Conservation (phyloP, 2,329 filamentous ascomycete genomes). For the Cladosporium velox region DNA sequence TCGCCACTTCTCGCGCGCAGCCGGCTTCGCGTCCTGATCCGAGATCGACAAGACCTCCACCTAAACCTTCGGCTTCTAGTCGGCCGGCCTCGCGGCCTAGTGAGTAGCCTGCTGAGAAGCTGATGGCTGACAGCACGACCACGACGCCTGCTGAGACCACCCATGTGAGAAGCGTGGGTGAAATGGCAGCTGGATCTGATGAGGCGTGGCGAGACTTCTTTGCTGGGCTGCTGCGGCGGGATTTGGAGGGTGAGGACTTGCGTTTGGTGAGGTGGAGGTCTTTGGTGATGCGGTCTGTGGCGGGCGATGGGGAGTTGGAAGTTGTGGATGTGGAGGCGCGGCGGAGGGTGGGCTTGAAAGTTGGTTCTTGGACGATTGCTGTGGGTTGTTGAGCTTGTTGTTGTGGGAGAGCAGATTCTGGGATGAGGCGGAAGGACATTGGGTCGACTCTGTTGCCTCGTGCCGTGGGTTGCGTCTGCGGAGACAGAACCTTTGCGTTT, state of each 20-base stretch:
- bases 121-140: constrained; percentile 63
- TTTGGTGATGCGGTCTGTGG: constrained; percentile 15
- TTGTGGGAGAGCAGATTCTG: constrained; percentile 55
- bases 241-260: constrained; percentile 41
- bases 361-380: constrained; percentile 32
- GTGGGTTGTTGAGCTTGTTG: constrained; percentile 29
- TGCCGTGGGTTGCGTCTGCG: constrained; percentile 35
- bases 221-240: constrained; percentile 37
- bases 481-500: constrained; percentile 41
- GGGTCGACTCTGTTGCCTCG: constrained; percentile 48
- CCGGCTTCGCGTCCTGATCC: constrained; percentile 26
- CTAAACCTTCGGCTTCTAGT: constrained; percentile 44
- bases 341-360: constrained; percentile 40
- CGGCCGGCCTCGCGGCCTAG: constrained; percentile 61
- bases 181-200: constrained; percentile 44
- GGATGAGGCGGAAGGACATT: constrained; percentile 58
- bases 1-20: constrained; percentile 38
- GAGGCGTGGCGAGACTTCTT: constrained; percentile 46
- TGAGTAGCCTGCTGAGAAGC: constrained; percentile 65
- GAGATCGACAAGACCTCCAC: constrained; percentile 29
- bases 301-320: constrained; percentile 30
- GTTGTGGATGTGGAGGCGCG: constrained; percentile 35
- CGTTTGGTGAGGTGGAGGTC: constrained; percentile 40
- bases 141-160: constrained; percentile 66
- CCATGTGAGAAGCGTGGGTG: constrained; percentile 65